Base-by-base conservation (phyloP, 2,329 filamentous ascomycete species). In the Apiospora hydei region DNA sequence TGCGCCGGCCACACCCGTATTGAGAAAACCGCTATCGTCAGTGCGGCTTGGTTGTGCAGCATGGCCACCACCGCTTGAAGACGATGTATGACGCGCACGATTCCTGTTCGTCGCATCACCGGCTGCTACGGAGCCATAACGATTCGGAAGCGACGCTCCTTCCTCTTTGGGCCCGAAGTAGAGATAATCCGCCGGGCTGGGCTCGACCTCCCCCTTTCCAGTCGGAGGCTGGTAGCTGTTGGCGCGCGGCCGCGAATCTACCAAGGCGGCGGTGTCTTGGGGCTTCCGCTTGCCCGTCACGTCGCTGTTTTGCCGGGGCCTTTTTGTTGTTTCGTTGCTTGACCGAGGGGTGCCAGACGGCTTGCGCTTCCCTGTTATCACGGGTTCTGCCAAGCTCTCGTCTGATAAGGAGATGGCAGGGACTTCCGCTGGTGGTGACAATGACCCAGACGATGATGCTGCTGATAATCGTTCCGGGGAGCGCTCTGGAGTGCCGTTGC, bases 21-120 rank as follows among this genome's bases (percentile, higher is more conserved):
- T 69, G 18, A 69, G 69, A 67, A 73, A 74, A n/a, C 74, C 74
- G 26, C 74, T 76, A 64, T 71, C 66, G 34, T 76, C 74, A 5
- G 69, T 70, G 21, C 73, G 73, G 13, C 73, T 49, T 34, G 49
- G 24, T 10, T 53, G 49, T 53, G 66, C 30, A 46, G 44, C 10
- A 38, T 53, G 49, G n/a, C 24, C 14, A 11, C 49, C 49, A 10
- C 49, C 24, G 49, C 49, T 26, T 26, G 24, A 26, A 53, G 49
- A 26, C 11, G n/a, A n/a, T 24, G 49, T 5, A 10, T 53, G n/a
- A n/a, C 13, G 49, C n/a, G 49, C 13, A 16, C 49, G 49, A 2
- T 13, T 26, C n/a, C 13, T 44, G 21, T 44, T 67, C 11, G 64
- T 26, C 34, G 64, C 18, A 34, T 16, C 38, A 4, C 38, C 38